Conservation (phyloP, 257 asterid species). For the Jacaranda mimosifolia region DNA sequence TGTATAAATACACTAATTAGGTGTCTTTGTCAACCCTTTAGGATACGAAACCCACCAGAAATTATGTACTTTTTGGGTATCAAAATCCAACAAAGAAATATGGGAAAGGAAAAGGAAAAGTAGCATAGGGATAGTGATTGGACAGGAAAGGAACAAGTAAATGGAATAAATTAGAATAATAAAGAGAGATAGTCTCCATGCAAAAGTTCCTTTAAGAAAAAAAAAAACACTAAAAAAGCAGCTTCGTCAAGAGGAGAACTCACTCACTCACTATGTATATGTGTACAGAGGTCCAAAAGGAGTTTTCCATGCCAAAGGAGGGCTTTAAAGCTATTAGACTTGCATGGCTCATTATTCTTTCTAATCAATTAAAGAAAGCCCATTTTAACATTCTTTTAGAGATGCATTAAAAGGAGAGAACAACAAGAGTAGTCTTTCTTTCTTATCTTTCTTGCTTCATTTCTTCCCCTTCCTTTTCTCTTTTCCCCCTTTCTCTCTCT, state of each 20-base stretch:
- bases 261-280: not conserved
- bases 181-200: conserved; percentile 61
- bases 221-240: conserved; percentile 46
- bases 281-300: conserved; percentile 54
- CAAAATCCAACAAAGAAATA: conserved; percentile 34
- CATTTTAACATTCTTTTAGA: conserved; percentile 60
- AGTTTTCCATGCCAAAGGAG: conserved; percentile 53
- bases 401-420: conserved; percentile 80
- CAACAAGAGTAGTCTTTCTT: conserved; percentile 51
- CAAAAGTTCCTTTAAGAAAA: conserved; percentile 75
- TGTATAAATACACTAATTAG: not conserved
- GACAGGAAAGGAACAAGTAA: conserved; percentile 48
- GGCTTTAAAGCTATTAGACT: conserved; percentile 43
- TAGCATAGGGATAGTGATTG: conserved; percentile 32
- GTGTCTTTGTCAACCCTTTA: conserved; percentile 48
- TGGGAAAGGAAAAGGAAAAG: conserved; percentile 13
- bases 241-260: conserved; percentile 30
- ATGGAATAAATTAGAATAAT: conserved; percentile 43
- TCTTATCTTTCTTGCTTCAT: conserved; percentile 32
- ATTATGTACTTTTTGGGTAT: conserved; percentile 40
- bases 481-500: conserved; percentile 23
- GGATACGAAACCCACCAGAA: conserved; percentile 39
- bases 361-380: conserved; percentile 58
- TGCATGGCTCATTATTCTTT: conserved; percentile 60
- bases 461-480: conserved; percentile 4